Conservation (phyloP, 1,284 basidiomycete species). For the Leccinum solheimii region DNA sequence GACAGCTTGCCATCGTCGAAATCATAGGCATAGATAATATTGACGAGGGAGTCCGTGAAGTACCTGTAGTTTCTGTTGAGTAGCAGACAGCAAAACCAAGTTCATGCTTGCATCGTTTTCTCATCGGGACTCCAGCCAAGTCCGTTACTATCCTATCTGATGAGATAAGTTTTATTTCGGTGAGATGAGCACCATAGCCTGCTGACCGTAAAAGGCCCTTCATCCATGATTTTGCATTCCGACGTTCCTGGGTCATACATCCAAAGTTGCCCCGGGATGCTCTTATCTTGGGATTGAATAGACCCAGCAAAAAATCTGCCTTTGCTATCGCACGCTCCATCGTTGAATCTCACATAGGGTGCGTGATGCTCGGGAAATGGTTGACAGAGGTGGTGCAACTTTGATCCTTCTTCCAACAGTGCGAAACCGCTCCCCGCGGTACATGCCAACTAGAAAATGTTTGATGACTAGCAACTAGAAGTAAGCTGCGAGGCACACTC, state of each 20-base stretch:
- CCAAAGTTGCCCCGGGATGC: constrained; percentile 58
- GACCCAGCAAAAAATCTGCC: constrained; percentile 69
- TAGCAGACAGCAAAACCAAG: not conserved
- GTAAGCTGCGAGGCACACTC: not conserved
- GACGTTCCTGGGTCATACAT: constrained; percentile 53
- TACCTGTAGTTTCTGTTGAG: constrained; percentile 44
- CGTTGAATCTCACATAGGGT: constrained; percentile 61
- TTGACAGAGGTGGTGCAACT: constrained; percentile 38
- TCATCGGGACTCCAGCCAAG: constrained; percentile 27
- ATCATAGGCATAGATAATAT: constrained; percentile 68
- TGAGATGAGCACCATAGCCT: not conserved
- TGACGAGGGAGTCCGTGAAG: constrained; percentile 64
- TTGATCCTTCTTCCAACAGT: constrained; percentile 18
- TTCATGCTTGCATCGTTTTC: constrained; percentile 24
- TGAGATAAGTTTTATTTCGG: not conserved
- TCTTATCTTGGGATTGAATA: constrained; percentile 48
- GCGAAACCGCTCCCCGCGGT: constrained; percentile 24
- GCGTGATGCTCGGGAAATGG: constrained; percentile 47
- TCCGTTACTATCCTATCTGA: constrained; percentile 23
- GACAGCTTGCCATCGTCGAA: constrained; percentile 54
- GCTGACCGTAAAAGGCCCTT: constrained; percentile 64
- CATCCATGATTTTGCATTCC: constrained; percentile 53
- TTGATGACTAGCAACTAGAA: not conserved
- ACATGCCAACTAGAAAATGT: constrained; percentile 21
- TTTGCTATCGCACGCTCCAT: constrained; percentile 63